These are phyloP conservation scores for Ambrosiella xylebori DNA, from an alignment of 2,329 filamentous ascomycete species.

Conservation along the genomic window DNA sequence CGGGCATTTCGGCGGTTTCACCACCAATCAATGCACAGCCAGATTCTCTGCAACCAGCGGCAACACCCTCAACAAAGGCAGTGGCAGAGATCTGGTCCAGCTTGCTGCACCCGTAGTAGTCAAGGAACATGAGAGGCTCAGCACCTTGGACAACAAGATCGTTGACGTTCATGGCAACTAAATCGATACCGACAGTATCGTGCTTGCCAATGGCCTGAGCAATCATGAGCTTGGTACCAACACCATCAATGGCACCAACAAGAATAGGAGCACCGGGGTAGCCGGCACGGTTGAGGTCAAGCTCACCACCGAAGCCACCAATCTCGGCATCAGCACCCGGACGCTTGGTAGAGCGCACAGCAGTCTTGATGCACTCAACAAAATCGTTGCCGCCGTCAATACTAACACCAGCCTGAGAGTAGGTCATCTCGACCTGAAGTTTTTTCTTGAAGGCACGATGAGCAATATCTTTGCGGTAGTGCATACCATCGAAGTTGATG, in stretches of 20 bases:
- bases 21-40: conserved; percentile 88
- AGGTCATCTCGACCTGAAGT: conserved; percentile 45
- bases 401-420: conserved; percentile 82
- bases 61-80: conserved; percentile 81
- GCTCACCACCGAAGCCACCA: conserved; percentile 82
- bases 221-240: conserved; percentile 93
- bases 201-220: conserved; percentile 81
- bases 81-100: conserved; percentile 63
- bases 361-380: conserved; percentile 78
- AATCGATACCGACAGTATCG: conserved; percentile 85
- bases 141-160: conserved; percentile 93
- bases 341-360: conserved; percentile 68
- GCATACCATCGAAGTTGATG: conserved; percentile 76
- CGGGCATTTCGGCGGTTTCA: conserved; percentile 96
- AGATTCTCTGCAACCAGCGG: conserved; percentile 67
- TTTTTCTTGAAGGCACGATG: conserved; percentile 47
- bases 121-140: conserved; percentile 87
- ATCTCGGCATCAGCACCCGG: conserved; percentile 85
- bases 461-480: conserved; percentile 85
- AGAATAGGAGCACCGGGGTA: conserved; percentile 46
- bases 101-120: conserved; percentile 91
- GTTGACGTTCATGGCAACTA: conserved; percentile 99
- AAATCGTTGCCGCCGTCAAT: conserved; percentile 90
- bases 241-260: conserved; percentile 89
- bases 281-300: conserved; percentile 56